Percentiles rank a stretch among this genome's conserved stretches.
These are phyloP conservation scores for Peronospora destructor DNA, from an alignment of 352 stramenopile species.

Conservation along the genomic window DNA sequence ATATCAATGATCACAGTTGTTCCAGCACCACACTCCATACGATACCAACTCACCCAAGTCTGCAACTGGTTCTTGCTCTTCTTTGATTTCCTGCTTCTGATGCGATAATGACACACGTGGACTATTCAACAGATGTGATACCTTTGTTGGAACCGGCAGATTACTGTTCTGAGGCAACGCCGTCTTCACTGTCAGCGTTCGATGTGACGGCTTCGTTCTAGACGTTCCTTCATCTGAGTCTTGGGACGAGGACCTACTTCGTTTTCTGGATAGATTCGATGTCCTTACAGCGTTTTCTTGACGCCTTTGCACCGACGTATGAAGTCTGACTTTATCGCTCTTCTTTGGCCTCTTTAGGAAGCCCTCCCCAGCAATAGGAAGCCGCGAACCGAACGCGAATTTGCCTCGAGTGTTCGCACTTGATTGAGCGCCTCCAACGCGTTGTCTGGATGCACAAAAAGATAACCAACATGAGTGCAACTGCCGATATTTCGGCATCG, in stretches of 20 bases:
- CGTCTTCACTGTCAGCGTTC: slow-evolving; percentile 5
- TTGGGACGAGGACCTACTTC: slow-evolving; percentile 15
- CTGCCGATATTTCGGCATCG: neutral
- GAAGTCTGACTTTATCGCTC: neutral
- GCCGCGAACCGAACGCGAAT: slow-evolving; percentile 28
- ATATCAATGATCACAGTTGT: neutral
- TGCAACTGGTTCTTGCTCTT: slow-evolving; percentile 3
- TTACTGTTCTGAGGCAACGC: slow-evolving; percentile 14
- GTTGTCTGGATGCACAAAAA: slow-evolving; percentile 9
- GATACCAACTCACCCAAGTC: slow-evolving; percentile 12
- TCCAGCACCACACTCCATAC: neutral
- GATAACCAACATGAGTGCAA: neutral
- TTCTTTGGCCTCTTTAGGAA: slow-evolving; percentile 8
- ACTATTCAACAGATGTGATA: slow-evolving; percentile 4
- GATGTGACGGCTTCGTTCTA: slow-evolving; percentile 9
- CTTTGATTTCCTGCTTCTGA: slow-evolving; percentile 6
- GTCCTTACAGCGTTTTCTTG: slow-evolving; percentile 2
- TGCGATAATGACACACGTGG: slow-evolving; percentile 1
- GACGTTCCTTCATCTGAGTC: slow-evolving; percentile 9
- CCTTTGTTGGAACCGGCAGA: slow-evolving; percentile 20
- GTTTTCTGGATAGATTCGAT: slow-evolving; percentile 5
- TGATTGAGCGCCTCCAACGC: slow-evolving; percentile 7
- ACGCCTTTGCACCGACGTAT: neutral
- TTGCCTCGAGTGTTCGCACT: slow-evolving; percentile 6
- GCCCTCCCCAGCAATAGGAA: slow-evolving; percentile 12